These are phyloP conservation scores for Amanita thiersii DNA, from an alignment of 768 basidiomycete species.

Conservation along the genomic window DNA sequence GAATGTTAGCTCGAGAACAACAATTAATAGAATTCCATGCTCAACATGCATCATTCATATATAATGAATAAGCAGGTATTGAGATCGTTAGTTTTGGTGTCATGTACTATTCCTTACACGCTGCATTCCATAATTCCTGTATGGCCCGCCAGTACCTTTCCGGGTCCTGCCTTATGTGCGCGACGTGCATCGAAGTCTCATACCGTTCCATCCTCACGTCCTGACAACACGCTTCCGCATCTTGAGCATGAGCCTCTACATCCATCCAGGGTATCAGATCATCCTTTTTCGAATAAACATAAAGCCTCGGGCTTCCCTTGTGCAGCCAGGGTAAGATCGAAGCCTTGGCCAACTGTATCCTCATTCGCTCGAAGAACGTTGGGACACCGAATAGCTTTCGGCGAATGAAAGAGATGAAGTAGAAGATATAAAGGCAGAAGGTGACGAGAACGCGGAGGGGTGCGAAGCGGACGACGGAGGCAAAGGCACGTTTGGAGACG, in stretches of 20 bases:
- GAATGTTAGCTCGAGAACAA: too few relatives aligned
- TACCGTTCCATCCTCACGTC: conserved; percentile 28
- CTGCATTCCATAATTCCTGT: conserved; percentile 26
- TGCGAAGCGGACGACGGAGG: not conserved
- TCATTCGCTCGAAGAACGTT: not conserved
- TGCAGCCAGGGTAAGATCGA: conserved; percentile 32
- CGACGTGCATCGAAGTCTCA: conserved; percentile 34
- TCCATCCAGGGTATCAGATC: conserved; percentile 27
- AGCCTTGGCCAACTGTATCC: conserved; percentile 21
- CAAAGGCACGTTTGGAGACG: conserved; percentile 15
- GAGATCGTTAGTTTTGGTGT: not conserved
- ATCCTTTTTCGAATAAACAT: conserved; percentile 37
- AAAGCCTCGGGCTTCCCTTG: conserved; percentile 31
- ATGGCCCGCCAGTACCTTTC: conserved; percentile 36
- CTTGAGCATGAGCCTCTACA: conserved; percentile 26
- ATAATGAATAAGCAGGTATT: not conserved
- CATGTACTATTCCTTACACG: conserved; percentile 7
- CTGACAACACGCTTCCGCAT: conserved; percentile 23
- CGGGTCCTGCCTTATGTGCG: conserved; percentile 35
- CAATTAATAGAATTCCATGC: too few relatives aligned
- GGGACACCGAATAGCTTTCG: conserved; percentile 1
- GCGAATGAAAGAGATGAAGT: not conserved
- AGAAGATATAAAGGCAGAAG: not conserved
- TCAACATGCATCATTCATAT: too few relatives aligned
- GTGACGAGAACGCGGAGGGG: not conserved